A percentile compares a stretch with the other conserved stretches of the same genome.
These are phyloP conservation scores for Houttuynia cordata DNA, from an alignment of 164 flowering plant species.

Conservation along the genomic window DNA sequence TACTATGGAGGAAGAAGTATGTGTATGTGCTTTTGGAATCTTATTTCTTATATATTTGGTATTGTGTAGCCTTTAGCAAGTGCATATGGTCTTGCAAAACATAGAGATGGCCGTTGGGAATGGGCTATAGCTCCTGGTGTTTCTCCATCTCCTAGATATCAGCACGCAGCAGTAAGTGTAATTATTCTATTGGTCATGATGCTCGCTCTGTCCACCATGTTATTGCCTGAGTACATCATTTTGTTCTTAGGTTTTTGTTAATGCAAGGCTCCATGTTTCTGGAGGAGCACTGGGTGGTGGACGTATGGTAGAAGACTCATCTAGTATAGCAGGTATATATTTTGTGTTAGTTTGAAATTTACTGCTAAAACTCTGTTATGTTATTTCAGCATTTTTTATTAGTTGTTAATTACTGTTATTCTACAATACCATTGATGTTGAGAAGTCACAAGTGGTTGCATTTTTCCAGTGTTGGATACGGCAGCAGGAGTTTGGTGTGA, in stretches of 20 bases:
- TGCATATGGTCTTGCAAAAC: slow-evolving; percentile 99
- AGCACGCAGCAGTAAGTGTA: slow-evolving; percentile 89
- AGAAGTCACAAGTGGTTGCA: not conserved
- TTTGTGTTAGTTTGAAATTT: no score
- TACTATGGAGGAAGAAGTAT: not conserved
- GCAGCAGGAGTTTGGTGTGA: slow-evolving; percentile 99
- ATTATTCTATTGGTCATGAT: slow-evolving; percentile 2
- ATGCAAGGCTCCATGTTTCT: slow-evolving; percentile 98
- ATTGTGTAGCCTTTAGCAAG: slow-evolving; percentile 75
- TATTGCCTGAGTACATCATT: not conserved
- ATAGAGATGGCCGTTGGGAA: slow-evolving; percentile 99
- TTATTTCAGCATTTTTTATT: no score
- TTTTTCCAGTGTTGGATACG: slow-evolving; percentile 75
- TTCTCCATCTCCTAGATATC: slow-evolving; percentile 99
- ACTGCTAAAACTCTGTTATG: no score
- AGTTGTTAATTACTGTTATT: no score
- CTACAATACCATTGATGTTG: no score
- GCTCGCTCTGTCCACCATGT: not conserved
- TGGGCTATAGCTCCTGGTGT: slow-evolving; percentile 99
- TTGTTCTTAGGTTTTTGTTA: slow-evolving; percentile 75
- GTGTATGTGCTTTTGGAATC: not conserved
- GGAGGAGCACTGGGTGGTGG: slow-evolving; percentile 99
- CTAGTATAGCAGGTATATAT: slow-evolving; percentile 82
- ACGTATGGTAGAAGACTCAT: slow-evolving; percentile 98
- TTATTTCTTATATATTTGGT: not conserved